phyloP scores from a whole-genome alignment of 2,329 filamentous ascomycete genomes.

The Alternaria rosae region DNA sequence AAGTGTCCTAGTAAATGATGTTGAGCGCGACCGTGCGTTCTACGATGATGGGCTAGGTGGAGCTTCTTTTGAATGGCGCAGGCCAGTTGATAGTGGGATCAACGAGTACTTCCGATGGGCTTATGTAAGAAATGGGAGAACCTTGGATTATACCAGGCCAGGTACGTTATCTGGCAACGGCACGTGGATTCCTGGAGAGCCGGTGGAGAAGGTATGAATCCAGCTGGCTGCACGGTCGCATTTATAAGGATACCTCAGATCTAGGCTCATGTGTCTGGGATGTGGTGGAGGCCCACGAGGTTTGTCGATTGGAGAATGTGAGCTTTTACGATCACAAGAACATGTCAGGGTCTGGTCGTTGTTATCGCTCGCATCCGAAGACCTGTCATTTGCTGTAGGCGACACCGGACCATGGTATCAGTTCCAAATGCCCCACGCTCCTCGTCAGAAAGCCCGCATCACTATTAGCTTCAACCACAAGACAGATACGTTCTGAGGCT shows the following conservation, averaged over 20 bases:
- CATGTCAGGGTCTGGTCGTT: neutral
- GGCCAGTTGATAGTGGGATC: slow-evolving; percentile 48
- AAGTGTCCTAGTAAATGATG: slow-evolving; percentile 82
- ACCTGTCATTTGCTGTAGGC: neutral
- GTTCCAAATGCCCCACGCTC: neutral
- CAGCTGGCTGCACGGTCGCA: neutral
- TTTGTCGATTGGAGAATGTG: neutral
- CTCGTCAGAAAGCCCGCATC: neutral
- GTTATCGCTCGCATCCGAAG: neutral
- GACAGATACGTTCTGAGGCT: neutral
- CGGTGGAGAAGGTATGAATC: slow-evolving; percentile 23
- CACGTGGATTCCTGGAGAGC: slow-evolving; percentile 37
- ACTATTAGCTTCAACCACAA: neutral
- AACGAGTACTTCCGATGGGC: slow-evolving; percentile 50
- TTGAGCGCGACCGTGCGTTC: slow-evolving; percentile 65
- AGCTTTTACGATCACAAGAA: neutral
- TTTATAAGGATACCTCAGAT: neutral
- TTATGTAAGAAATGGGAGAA: slow-evolving; percentile 35
- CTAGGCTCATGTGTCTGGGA: neutral
- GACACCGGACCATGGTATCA: slow-evolving; percentile 5
- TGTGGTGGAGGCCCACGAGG: neutral
- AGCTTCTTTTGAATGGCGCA: slow-evolving; percentile 37
- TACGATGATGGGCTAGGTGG: slow-evolving; percentile 25
- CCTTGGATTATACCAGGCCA: slow-evolving; percentile 44
- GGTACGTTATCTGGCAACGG: slow-evolving; percentile 38